Evolutionary conservation across 2,329 filamentous ascomycete genomes (phyloP).

Genomic region (Penicillium sp.): DNA sequence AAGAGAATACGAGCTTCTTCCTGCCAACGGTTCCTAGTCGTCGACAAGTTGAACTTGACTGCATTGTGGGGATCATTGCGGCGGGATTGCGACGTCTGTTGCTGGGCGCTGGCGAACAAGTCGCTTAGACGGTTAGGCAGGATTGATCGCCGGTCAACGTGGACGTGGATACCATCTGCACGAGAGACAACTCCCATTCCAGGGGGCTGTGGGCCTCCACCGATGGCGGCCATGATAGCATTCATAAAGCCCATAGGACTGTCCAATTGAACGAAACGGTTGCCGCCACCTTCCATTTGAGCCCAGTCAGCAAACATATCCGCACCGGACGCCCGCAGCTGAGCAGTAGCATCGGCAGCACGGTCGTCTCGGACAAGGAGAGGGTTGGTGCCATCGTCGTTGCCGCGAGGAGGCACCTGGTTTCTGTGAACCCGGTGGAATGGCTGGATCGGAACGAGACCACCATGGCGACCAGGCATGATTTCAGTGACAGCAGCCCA

Average conservation of each 20-base stretch:
- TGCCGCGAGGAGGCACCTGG: constrained; percentile 58
- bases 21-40: constrained; percentile 80
- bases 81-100: constrained; percentile 39
- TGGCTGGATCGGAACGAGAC: constrained; percentile 47
- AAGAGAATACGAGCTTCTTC: constrained; percentile 91
- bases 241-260: constrained; percentile 63
- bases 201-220: constrained; percentile 50
- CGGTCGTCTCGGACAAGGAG: constrained; percentile 71
- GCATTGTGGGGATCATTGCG: constrained; percentile 67
- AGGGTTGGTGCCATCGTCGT: constrained; percentile 86
- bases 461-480: constrained; percentile 58
- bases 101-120: constrained; percentile 46
- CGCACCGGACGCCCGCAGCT: constrained; percentile 43
- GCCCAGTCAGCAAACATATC: constrained; percentile 60
- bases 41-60: constrained; percentile 73
- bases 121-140: constrained; percentile 62
- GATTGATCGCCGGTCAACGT: constrained; percentile 58
- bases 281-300: constrained; percentile 56
- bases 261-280: constrained; percentile 54
- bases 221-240: constrained; percentile 62
- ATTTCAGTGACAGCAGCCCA: constrained; percentile 68
- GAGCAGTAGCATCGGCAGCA: constrained; percentile 40
- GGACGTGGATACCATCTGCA: constrained; percentile 61
- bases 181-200: constrained; percentile 52
- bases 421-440: constrained; percentile 52